Base-by-base conservation (phyloP, 164 flowering plant genomes). In the Sextonia rubra region DNA sequence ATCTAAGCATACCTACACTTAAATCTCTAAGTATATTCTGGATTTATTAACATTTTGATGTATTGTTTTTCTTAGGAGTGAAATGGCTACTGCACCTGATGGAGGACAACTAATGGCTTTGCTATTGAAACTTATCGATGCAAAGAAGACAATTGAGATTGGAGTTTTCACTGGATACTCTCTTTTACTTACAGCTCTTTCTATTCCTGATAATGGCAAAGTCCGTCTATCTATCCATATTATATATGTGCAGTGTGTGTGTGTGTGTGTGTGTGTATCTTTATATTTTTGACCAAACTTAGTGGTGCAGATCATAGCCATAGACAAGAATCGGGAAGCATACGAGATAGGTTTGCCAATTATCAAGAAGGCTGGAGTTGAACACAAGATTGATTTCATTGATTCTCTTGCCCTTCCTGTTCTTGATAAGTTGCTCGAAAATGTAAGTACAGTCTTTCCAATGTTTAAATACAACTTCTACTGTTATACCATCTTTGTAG, bases 91-190 rank as follows among this genome's bases (percentile, higher is more conserved):
- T 52, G 72, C 89, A 22, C 84, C 89, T 4, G 88, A 86, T 76
- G 86, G 80, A 58, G 90, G 88, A 15, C 89, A 82, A 71, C 37
- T 86, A 30, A 79, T 88, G 69, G 73, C 78, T 55, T 58, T 86
- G 77, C 81, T 88, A 14, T 66, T 86, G 79, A 82, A 78, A 61
- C 77, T 85, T 3, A 58, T 85, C 6, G 83, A 83, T 75, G 85
- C 93, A 0, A 87, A 80, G 61, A 85, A 77, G 70, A 85, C 93
- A 2, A 85, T 87, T 29, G 93, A 89, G 74, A 71, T 89, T 30
- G 90, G 91, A 52, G 93, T 87, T 60, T 89, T 78, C 78, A 89
- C 93, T 14, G 90, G 93, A 25, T 89, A 87, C 75, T 89, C 93
- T 61, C 91, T 87, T 62, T 84, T 89, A 27, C 82, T 83, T 75